Evolutionary conservation across 805 yeast genomes (phyloP), one percentile per base, ranked within the genome.

Genomic region (Wickerhamiella azymoides): DNA sequence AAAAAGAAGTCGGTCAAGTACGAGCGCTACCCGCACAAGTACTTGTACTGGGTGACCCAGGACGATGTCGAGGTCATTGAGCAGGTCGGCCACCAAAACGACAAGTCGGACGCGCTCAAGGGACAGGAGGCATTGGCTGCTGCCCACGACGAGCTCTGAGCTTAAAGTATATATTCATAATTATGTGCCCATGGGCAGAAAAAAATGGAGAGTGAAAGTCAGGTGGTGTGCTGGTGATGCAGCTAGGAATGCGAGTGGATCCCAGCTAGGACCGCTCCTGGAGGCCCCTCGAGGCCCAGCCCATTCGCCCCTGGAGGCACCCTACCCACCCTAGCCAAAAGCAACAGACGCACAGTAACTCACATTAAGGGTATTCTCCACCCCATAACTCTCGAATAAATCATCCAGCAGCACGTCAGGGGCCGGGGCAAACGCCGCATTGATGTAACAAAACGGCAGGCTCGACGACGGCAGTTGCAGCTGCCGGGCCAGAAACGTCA

Each of bases 401-500:
- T 58, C 56, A 10, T 59, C 63, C 3, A 66, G 47, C n/a, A 52
- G 52, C 19, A 62, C 60, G 49, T 66, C 71, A 17, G 63, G 53
- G 1, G 64, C 53, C 2, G 71, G 71, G 18, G 71, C 62, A 54
- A 66, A 66, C 7, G 68, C 54, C 10, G 62, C 54, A 48, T 65
- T 65, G 19, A 66, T 51, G 47, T 66, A 66, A 47, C 69, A 64
- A 42, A 73, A 61, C 24, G 65, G 50, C 35, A 65, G 51, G 21
- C 59, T 60, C 18, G 52, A 39, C 5, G 53, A 51, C 10, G 52
- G 48, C 35, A 54, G 51, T 32, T 56, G 53, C 27, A 66, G 56
- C 50, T 67, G 68, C 47, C 65, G 63, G 17, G 65, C 57, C 27
- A 76, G 53, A 49, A 69, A 76, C 49, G 61, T 62, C 26, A 64